Percentiles rank a stretch among this genome's conserved stretches.
These are phyloP conservation scores for Blastocystis sp. DNA, from an alignment of 352 stramenopile genomes.

Conservation along the genomic window DNA sequence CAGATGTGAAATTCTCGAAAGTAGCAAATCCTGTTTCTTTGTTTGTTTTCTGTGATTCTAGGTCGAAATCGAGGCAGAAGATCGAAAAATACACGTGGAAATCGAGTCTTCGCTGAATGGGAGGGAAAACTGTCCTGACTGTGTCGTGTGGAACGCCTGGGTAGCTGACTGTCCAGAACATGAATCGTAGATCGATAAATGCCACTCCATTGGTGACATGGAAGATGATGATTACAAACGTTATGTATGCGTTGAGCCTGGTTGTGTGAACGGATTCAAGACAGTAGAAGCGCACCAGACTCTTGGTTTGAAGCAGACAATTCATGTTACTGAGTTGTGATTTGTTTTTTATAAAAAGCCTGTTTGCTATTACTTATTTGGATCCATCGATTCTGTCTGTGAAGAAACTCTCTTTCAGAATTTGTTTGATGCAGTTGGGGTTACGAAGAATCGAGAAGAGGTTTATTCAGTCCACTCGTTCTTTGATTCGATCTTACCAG, in stretches of 20 bases:
- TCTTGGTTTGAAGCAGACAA: not conserved
- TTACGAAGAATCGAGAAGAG: no score
- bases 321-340: not conserved
- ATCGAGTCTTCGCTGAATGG: not conserved
- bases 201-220: constrained; percentile 24
- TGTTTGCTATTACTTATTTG: no score
- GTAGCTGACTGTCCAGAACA: not conserved
- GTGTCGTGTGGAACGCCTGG: constrained; percentile 50
- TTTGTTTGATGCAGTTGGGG: no score
- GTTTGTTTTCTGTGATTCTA: not conserved
- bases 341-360: not conserved
- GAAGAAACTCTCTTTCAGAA: no score
- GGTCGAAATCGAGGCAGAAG: not conserved
- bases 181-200: constrained; percentile 6
- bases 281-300: not conserved
- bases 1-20: not conserved
- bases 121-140: not conserved
- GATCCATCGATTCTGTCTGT: no score
- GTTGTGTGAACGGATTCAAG: not conserved
- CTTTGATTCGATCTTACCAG: no score
- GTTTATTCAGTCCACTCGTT: no score
- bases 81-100: not conserved
- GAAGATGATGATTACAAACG: constrained; percentile 50
- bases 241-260: constrained; percentile 54
- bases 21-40: not conserved